Evolutionary conservation across 768 basidiomycete genomes (phyloP).

Genomic region (Auricularia auricula-judae): DNA sequence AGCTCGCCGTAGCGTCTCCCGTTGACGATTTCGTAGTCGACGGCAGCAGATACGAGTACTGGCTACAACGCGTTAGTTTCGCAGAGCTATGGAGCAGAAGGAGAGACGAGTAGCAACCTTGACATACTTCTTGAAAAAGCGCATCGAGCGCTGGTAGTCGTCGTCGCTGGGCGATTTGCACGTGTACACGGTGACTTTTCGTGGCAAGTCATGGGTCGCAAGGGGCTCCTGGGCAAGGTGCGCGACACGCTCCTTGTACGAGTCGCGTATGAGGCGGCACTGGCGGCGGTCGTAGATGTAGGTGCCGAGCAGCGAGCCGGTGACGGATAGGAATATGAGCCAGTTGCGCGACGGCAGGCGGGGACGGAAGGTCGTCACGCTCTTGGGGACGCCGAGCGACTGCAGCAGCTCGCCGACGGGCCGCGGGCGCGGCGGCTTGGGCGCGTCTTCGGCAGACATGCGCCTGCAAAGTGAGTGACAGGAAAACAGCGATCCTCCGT

Average conservation of each 20-base stretch:
- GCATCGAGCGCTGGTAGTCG: conserved; percentile 71
- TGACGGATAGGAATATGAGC: conserved; percentile 81
- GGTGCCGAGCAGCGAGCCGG: conserved; percentile 54
- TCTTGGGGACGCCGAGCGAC: conserved; percentile 43
- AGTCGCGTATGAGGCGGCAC: conserved; percentile 64
- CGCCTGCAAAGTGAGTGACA: background rate
- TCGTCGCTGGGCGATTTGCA: conserved; percentile 93
- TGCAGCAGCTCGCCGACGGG: background rate
- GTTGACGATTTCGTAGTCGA: conserved; percentile 79
- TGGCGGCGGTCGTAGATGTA: conserved; percentile 82
- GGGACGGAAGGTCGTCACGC: conserved; percentile 77
- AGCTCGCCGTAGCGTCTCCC: conserved; percentile 83
- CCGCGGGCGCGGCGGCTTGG: background rate
- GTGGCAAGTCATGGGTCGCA: conserved; percentile 50
- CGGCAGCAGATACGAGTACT: conserved; percentile 82
- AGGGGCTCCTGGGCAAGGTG: conserved; percentile 61
- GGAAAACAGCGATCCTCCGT: background rate
- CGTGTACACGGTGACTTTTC: conserved; percentile 79
- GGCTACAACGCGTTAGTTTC: conserved; percentile 43
- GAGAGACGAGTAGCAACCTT: conserved; percentile 47
- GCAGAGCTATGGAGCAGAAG: background rate
- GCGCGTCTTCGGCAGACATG: background rate
- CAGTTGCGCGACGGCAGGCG: conserved; percentile 85
- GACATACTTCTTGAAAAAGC: conserved; percentile 93
- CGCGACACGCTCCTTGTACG: conserved; percentile 72